Evolutionary conservation across 805 yeast species (phyloP).

Genomic region (Candida glaebosa): DNA sequence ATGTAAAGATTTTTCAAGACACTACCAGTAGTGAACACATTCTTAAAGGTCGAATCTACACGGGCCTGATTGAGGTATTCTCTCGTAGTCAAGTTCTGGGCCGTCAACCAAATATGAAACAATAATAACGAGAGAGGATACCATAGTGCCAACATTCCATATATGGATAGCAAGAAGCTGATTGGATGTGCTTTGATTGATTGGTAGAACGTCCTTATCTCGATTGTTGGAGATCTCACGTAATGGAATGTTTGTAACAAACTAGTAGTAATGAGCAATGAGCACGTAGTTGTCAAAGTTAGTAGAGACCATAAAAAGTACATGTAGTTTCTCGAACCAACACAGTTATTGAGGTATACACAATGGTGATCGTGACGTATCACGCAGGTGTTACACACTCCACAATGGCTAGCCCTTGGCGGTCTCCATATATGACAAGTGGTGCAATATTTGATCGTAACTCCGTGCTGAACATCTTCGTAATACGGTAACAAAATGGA

Average conservation of each 20-base stretch:
- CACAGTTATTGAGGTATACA: slow-evolving; percentile 50
- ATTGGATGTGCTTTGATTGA: slow-evolving; percentile 24
- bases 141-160: slow-evolving; percentile 39
- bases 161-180: slow-evolving; percentile 51
- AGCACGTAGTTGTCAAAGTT: slow-evolving; percentile 17
- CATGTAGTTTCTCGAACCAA: slow-evolving; percentile 37
- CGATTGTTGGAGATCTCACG: slow-evolving; percentile 25
- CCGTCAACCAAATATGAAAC: slow-evolving; percentile 53
- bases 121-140: slow-evolving; percentile 55
- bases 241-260: slow-evolving; percentile 21
- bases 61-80: slow-evolving; percentile 57
- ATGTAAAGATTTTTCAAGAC: slow-evolving; percentile 26
- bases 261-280: slow-evolving; percentile 15
- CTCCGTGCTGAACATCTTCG: slow-evolving; percentile 24
- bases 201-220: slow-evolving; percentile 15
- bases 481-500: slow-evolving; percentile 47
- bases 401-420: slow-evolving; percentile 66
- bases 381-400: slow-evolving; percentile 64
- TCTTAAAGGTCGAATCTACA: slow-evolving; percentile 25
- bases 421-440: slow-evolving; percentile 64
- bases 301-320: slow-evolving; percentile 33
- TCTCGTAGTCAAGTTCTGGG: slow-evolving; percentile 65
- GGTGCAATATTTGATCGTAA: slow-evolving; percentile 53
- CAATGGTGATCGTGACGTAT: slow-evolving; percentile 73
- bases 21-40: slow-evolving; percentile 26